Evolutionary conservation across 345 rosid species (phyloP), one percentile per base, ranked within the genome.

Genomic region (Murraya koenigii): DNA sequence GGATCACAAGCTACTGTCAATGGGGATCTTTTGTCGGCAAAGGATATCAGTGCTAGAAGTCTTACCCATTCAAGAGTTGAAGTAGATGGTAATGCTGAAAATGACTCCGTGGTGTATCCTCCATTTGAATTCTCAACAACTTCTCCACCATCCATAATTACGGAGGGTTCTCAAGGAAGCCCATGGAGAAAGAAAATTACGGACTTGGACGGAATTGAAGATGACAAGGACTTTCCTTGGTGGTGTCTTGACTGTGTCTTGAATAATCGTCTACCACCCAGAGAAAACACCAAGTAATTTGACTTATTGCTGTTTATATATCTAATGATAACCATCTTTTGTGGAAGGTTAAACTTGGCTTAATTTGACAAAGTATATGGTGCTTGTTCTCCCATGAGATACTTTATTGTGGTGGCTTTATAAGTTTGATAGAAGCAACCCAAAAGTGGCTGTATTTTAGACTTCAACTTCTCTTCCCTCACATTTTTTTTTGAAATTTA

Each of bases 111-210:
- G 82, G 97, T 94, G 79, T 93, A 94, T 85, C 97, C 94, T 72
- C 97, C 99, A 41, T 97, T 94, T 49, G 90, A 93, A 83, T 97
- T 97, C 87, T 90, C 98, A 69, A 84, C 89, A 5, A 81, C 76
- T 78, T 90, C 93, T 33, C 93, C 98, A 66, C 98, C 99, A 81
- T 97, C 99, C 25, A 88, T 97, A 75, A 87, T 94, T 62, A 93
- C 99, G 1, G 99, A 97, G 86, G 99, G 99, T 61, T 88, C 98
- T 80, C 98, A 93, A 82, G 99, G 98, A 65, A 97, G 97, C 55
- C 96, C 92, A 5, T 94, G 99, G 99, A 97, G 99, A 85, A 97
- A 93, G 87, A 94, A 91, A 85, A 88, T 90, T 76, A 88, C 94
- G 10, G 98, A 93, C 76, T 88, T 93, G 75, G 92, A 89, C 75